Base-by-base conservation (phyloP, 352 stramenopile genomes). In the Phytophthora brassicae region DNA sequence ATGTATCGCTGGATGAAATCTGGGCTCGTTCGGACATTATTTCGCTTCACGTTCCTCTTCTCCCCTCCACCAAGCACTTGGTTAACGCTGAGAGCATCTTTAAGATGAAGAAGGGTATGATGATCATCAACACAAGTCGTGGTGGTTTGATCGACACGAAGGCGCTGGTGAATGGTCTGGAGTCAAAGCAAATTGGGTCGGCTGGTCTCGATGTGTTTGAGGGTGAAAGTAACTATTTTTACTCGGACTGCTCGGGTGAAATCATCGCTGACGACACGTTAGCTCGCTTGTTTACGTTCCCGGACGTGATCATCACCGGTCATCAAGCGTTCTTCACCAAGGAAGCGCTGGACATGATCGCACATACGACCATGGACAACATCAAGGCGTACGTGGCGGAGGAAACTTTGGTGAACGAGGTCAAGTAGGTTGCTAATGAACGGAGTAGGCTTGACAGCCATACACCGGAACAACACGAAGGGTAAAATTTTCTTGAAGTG, bases 61-160 rank as follows among this genome's bases (percentile, higher is more conserved):
- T 96, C 52, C 77, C 78, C 17, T 68, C 72, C 0, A 97, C 88
- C 4, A 78, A 84, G 20, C 88, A 97, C 73, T 85, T 84, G 23
- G 86, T 97, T 61, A 92, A 95, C 58, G 64, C 74, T 5, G 70
- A 86, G 24, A 85, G 82, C 38, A 81, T 97, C 26, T 61, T 70
- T 20, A 82, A 91, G 71, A 92, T 97, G 70, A 97, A 97, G 74
- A 56, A 90, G 26, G 74, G 81, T 20, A 85, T 96, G 1, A 75
- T 90, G 55, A 74, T 97, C 43, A 96, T 97, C 72, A 97, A 97
- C 70, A 95, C 88, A 11, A 89, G 80, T 19, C 88, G 89, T 47
- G 89, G 91, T 43, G 88, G 81, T 22, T 62, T 97, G 17, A 81
- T 97, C 41, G 83, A 96, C 68, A 96, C 84, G 20, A 75, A 74